Evolutionary conservation across 495 filamentous ascomycete species (phyloP).

Genomic region (Thermothielavioides terrestris): DNA sequence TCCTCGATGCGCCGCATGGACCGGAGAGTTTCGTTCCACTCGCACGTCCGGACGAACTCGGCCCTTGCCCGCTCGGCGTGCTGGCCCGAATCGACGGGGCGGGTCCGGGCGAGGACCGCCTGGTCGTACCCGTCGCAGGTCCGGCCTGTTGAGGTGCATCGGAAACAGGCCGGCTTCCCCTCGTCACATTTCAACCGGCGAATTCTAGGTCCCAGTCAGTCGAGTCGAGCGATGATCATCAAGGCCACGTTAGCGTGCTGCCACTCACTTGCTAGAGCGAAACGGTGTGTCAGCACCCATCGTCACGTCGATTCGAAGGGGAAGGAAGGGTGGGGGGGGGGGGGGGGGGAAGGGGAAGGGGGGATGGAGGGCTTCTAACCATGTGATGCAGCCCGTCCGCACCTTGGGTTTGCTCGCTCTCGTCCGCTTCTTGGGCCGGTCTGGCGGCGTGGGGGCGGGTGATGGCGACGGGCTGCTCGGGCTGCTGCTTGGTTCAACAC

Average conservation of each 20-base stretch:
- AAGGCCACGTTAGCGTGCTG: neutral
- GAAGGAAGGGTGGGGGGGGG: neutral
- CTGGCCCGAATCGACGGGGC: slow-evolving; percentile 4
- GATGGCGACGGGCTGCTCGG: slow-evolving; percentile 11
- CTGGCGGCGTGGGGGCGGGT: neutral
- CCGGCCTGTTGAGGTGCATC: slow-evolving; percentile 36
- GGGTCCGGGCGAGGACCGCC: slow-evolving; percentile 15
- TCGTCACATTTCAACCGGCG: slow-evolving; percentile 36
- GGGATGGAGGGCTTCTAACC: slow-evolving; percentile 18
- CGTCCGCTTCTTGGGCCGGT: slow-evolving; percentile 19
- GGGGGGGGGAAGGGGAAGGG: neutral
- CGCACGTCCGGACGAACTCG: slow-evolving; percentile 26
- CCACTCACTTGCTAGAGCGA: slow-evolving; percentile 17
- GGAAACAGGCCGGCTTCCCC: slow-evolving; percentile 31
- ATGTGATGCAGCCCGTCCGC: slow-evolving; percentile 27
- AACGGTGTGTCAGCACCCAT: neutral
- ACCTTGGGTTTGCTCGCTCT: slow-evolving; percentile 30
- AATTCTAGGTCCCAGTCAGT: slow-evolving; percentile 11
- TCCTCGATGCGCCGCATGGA: slow-evolving; percentile 30
- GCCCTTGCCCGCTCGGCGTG: slow-evolving; percentile 20
- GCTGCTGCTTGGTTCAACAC: slow-evolving; percentile 1
- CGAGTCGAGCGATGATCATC: neutral
- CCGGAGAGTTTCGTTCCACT: slow-evolving; percentile 24
- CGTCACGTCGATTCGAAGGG: neutral
- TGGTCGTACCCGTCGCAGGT: slow-evolving; percentile 37